Conservation (phyloP, 371 early-diverging fungal genomes). For the Phascolomyces articulosus region DNA sequence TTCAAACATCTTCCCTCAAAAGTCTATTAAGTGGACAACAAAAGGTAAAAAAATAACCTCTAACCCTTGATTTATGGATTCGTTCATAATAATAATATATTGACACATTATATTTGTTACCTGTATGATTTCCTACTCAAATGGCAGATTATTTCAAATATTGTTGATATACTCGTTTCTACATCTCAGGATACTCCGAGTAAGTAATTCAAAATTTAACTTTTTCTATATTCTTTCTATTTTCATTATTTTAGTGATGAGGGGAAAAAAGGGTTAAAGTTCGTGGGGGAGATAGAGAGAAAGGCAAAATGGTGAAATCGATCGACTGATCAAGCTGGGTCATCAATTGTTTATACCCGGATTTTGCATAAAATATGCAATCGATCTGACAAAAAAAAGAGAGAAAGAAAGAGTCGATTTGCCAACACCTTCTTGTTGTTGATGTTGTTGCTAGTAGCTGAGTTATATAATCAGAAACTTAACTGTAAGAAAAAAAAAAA, state of each 20-base stretch:
- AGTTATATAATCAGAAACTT: neutral
- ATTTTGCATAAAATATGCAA: neutral
- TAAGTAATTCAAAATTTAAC: neutral
- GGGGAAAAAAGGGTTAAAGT: too few relatives aligned
- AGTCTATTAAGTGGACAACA: slow-evolving; percentile 16
- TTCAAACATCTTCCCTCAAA: slow-evolving; percentile 11
- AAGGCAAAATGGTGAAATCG: too few relatives aligned
- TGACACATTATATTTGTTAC: too few relatives aligned
- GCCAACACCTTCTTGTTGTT: neutral
- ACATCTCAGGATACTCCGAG: neutral
- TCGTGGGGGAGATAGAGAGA: too few relatives aligned
- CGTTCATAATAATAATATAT: too few relatives aligned
- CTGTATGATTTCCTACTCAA: neutral
- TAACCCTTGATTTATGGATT: too few relatives aligned
- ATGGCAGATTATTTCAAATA: neutral
- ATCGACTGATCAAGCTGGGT: too few relatives aligned
- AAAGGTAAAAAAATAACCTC: too few relatives aligned
- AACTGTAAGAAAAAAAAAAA: neutral
- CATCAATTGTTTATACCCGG: neutral
- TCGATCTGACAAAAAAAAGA: neutral
- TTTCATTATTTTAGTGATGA: too few relatives aligned
- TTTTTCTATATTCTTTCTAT: too few relatives aligned
- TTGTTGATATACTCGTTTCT: slow-evolving; percentile 1
- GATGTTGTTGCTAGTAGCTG: too few relatives aligned
- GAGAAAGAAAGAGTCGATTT: neutral